Percentiles rank a stretch among this genome's conserved stretches.
Conservation (phyloP, 306 rosid species). For the Cotoneaster glaucophyllus region DNA sequence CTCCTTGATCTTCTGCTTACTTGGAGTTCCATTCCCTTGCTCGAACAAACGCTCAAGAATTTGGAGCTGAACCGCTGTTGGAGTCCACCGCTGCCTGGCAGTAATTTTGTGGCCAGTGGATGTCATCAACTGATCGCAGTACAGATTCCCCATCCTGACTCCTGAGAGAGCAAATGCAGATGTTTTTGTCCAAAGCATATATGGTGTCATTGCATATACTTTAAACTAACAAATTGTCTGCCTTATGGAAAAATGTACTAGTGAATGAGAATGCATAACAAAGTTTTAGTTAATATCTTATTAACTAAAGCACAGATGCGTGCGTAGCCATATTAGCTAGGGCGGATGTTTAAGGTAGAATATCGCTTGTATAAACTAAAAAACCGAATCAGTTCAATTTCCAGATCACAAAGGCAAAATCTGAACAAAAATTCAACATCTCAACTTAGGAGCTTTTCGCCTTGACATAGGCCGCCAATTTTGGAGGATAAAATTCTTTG, state of each 20-base stretch:
- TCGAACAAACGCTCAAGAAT: conserved; percentile 86
- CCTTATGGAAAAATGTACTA: not conserved
- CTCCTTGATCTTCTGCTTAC: conserved; percentile 90
- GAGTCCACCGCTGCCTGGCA: conserved; percentile 98
- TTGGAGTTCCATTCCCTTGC: conserved; percentile 90
- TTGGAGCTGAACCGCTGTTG: conserved; percentile 81
- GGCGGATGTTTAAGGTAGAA: not conserved
- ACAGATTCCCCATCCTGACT: conserved; percentile 69
- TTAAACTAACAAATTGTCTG: not conserved
- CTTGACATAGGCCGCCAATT: not conserved
- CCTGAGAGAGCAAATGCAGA: conserved; percentile 36
- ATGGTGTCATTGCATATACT: not conserved
- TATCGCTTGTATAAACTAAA: not conserved
- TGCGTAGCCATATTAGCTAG: no score
- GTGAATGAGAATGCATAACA: not conserved
- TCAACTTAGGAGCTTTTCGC: not conserved
- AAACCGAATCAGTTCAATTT: not conserved
- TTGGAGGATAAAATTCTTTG: not conserved
- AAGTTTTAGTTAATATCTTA: not conserved
- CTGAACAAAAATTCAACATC: not conserved
- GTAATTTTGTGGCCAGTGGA: conserved; percentile 79
- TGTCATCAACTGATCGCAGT: conserved; percentile 76
- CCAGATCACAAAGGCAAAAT: not conserved
- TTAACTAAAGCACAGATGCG: not conserved
- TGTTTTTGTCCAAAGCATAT: not conserved